These are phyloP conservation scores for Cajanus cajan DNA, from an alignment of 306 rosid genomes.

Conservation along the genomic window DNA sequence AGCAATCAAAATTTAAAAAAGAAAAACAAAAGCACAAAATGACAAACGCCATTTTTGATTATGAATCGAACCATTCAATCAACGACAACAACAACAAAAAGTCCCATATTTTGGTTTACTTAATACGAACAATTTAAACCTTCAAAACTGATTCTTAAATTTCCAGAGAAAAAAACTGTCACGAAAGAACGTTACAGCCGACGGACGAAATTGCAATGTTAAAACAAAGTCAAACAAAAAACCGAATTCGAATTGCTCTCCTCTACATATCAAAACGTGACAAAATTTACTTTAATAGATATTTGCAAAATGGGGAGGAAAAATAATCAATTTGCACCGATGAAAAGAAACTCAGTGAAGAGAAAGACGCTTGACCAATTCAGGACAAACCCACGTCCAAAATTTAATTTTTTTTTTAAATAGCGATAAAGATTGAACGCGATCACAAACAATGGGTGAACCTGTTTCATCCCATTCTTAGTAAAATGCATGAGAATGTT, in stretches of 20 bases:
- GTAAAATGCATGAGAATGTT: neutral
- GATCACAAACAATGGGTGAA: slow-evolving; percentile 6
- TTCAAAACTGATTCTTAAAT: neutral
- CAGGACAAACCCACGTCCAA: slow-evolving; percentile 20
- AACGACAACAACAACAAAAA: neutral
- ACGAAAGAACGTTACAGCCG: neutral
- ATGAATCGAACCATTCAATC: slow-evolving; percentile 13
- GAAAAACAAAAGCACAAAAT: slow-evolving; percentile 32
- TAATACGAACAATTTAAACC: neutral
- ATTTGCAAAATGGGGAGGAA: neutral
- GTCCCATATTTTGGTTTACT: neutral
- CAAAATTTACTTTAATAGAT: neutral
- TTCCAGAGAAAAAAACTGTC: neutral
- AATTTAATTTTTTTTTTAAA: neutral
- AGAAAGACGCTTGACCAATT: slow-evolving; percentile 6
- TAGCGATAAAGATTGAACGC: neutral
- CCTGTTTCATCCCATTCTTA: neutral
- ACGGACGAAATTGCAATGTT: neutral
- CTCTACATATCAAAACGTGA: slow-evolving; percentile 6
- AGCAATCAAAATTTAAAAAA: slow-evolving; percentile 28
- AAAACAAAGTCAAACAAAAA: neutral
- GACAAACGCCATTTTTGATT: slow-evolving; percentile 34
- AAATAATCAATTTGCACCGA: neutral
- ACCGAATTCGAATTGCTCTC: neutral
- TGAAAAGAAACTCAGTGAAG: neutral